Evolutionary conservation across 306 rosid species (phyloP).

Genomic region (Alnus rubra): DNA sequence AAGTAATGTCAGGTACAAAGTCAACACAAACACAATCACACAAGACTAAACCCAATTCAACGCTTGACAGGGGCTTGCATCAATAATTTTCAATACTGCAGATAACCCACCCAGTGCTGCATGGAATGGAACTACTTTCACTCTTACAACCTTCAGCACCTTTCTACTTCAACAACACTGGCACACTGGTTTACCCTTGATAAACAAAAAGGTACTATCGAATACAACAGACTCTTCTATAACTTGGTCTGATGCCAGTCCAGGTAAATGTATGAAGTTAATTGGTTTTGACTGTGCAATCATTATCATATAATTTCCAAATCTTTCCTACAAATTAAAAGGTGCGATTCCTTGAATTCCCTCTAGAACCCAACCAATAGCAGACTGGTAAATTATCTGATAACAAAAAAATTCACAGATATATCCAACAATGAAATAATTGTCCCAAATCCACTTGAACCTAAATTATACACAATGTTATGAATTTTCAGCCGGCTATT

Average conservation of each 20-base stretch:
- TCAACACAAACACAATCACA: not conserved
- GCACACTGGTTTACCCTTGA: not conserved
- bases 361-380: no score
- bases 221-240: not conserved
- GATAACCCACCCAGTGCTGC: not conserved
- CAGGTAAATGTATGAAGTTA: no score
- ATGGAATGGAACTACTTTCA: not conserved
- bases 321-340: no score
- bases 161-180: not conserved
- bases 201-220: not conserved
- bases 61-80: not conserved
- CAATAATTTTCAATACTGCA: not conserved
- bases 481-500: not conserved
- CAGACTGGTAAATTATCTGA: no score
- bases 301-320: no score
- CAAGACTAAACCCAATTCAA: not conserved
- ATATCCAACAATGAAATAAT: no score
- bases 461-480: no score
- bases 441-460: no score
- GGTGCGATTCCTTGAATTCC: no score
- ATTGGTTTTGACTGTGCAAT: no score
- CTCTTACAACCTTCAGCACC: not conserved
- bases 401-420: no score
- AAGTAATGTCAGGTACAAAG: not conserved
- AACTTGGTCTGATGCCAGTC: no score